Conservation (phyloP, 2,329 filamentous ascomycete species). For the Leptographium wingfieldii region DNA sequence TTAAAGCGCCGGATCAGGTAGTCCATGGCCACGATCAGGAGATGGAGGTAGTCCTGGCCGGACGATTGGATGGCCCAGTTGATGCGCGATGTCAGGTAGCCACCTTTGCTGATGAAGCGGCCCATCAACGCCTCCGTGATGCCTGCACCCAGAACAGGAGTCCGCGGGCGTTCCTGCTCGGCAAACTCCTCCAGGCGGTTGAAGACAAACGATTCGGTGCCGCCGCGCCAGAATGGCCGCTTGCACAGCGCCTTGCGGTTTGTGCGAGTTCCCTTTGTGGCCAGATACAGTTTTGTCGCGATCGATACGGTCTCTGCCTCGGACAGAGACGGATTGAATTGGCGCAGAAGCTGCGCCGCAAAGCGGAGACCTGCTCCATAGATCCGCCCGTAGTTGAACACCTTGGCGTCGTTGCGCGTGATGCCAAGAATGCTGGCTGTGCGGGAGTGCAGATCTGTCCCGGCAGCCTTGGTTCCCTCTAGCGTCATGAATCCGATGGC, state of each 20-base stretch:
- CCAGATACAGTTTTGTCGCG: conserved; percentile 69
- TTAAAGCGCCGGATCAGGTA: conserved; percentile 79
- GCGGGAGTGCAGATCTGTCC: conserved; percentile 87
- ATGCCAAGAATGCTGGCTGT: conserved; percentile 89
- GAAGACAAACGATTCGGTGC: conserved; percentile 95
- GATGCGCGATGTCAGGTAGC: conserved; percentile 90
- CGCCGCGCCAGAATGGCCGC: conserved; percentile 81
- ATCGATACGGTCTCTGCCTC: conserved; percentile 66
- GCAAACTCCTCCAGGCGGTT: conserved; percentile 97
- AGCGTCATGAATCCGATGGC: conserved; percentile 98
- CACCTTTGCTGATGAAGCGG: conserved; percentile 74
- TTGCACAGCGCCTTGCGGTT: conserved; percentile 59
- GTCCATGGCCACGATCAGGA: conserved; percentile 89
- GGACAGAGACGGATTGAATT: conserved; percentile 79
- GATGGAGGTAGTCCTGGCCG: conserved; percentile 91
- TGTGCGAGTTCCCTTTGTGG: conserved; percentile 84
- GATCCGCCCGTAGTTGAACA: conserved; percentile 98
- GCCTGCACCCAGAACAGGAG: conserved; percentile 83
- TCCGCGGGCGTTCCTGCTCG: conserved; percentile 80
- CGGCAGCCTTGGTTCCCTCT: conserved; percentile 86
- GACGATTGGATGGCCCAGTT: conserved; percentile 99
- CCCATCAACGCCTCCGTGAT: conserved; percentile 93
- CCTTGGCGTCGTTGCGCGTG: conserved; percentile 85
- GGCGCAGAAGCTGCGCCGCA: conserved; percentile 74
- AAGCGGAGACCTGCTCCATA: conserved; percentile 97